phyloP scores from a whole-genome alignment of 345 rosid genomes.

The Arabidopsis suecica region DNA sequence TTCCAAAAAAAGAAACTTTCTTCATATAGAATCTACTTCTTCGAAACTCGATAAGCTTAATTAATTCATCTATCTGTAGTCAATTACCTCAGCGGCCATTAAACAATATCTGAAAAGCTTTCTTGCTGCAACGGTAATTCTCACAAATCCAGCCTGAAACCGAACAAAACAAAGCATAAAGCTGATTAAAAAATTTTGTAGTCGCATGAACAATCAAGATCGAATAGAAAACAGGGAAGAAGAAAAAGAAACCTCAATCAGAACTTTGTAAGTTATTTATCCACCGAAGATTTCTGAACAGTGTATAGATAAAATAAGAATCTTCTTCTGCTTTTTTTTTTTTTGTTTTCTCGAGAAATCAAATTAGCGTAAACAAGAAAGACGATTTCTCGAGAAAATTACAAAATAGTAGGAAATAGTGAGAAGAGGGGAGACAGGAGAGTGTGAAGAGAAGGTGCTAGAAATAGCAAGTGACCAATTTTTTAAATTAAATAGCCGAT shows the following conservation, averaged over 20 bases:
- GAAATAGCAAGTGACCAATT: conserved; percentile 24
- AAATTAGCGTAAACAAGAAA: conserved; percentile 11
- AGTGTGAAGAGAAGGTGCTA: conserved; percentile 19
- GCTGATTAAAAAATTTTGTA: not conserved
- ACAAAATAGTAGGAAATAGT: not conserved
- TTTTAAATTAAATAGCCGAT: not conserved
- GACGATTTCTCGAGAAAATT: not conserved
- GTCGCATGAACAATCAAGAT: not conserved
- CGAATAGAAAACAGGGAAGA: not conserved
- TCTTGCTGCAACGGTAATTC: not conserved
- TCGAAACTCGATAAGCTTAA: not conserved
- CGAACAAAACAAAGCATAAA: not conserved
- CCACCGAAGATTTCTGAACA: not conserved
- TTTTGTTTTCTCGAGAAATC: conserved; percentile 1
- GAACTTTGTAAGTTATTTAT: not conserved
- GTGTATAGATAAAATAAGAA: not conserved
- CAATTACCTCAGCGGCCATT: conserved; percentile 41
- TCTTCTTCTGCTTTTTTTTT: not conserved
- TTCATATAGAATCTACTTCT: not conserved
- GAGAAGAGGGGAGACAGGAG: conserved; percentile 3
- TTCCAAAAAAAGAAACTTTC: not conserved
- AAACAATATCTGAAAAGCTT: conserved; percentile 16
- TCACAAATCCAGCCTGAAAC: conserved; percentile 8
- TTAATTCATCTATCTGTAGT: not conserved
- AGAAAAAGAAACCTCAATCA: not conserved